These are phyloP conservation scores for Dionaea muscipula DNA, from an alignment of 179 eudicot genomes.

Conservation along the genomic window DNA sequence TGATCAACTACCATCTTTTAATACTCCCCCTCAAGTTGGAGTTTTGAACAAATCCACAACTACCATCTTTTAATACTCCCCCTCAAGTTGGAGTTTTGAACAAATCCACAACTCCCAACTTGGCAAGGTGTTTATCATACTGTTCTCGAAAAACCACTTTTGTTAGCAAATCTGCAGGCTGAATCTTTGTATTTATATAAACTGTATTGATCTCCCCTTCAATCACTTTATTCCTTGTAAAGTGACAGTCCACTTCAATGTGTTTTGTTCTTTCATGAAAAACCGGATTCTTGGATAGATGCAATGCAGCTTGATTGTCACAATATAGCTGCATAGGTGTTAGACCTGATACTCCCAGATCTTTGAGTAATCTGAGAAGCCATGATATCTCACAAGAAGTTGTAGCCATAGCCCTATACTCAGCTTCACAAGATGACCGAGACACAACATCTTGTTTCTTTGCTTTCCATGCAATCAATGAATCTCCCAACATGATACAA, in stretches of 20 bases:
- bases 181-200: too few species aligned
- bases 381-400: too few species aligned
- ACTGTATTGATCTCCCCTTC: too few species aligned
- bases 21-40: slow-evolving; percentile 8
- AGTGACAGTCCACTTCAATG: too few species aligned
- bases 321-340: too few species aligned
- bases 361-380: too few species aligned
- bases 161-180: neutral
- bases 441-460: neutral
- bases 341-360: too few species aligned
- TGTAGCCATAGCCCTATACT: neutral
- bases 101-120: neutral
- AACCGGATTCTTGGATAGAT: too few species aligned
- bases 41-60: neutral
- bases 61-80: slow-evolving; percentile 9
- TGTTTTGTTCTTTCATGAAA: too few species aligned
- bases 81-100: slow-evolving; percentile 1
- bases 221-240: too few species aligned
- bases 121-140: neutral
- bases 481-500: neutral
- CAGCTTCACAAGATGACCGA: neutral
- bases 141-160: neutral
- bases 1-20: too few species aligned
- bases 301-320: too few species aligned
- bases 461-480: neutral